Evolutionary conservation across 176 grass and related monocot genomes (phyloP).

Genomic region (Zea luxurians): DNA sequence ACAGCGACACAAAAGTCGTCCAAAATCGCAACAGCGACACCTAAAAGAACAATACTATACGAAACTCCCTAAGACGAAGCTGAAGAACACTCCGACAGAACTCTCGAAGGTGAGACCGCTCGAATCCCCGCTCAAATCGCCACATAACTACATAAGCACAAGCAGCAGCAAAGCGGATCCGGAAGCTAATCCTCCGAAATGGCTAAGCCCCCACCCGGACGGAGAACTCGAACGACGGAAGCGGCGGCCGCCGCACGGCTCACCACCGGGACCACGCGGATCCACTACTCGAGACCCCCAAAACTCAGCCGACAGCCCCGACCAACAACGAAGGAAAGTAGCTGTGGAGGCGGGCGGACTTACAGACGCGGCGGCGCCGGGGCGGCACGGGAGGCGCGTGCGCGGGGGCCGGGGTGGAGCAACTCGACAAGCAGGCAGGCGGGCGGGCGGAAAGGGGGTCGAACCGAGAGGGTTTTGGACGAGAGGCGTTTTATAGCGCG

Average conservation of each 20-base stretch:
- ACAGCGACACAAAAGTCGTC: not conserved
- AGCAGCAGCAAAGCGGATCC: not conserved
- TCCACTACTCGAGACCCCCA: not conserved
- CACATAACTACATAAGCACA: not conserved
- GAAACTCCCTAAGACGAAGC: not conserved
- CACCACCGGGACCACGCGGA: not conserved
- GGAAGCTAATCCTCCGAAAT: not conserved
- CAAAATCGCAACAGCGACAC: not conserved
- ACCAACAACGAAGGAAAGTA: not conserved
- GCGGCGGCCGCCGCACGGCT: not conserved
- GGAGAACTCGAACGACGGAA: not conserved
- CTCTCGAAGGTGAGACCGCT: not conserved
- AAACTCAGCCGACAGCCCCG: not conserved
- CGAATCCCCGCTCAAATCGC: conserved; percentile 10
- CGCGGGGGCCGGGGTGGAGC: conserved; percentile 12
- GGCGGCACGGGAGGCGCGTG: not conserved
- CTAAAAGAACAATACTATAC: not conserved
- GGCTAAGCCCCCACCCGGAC: not conserved
- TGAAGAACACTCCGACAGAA: not conserved
- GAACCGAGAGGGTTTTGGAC: not conserved
- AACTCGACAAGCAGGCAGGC: not conserved
- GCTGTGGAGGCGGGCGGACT: not conserved
- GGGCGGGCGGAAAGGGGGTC: not conserved
- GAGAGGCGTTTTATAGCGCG: conserved; percentile 26
- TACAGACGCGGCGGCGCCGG: conserved; percentile 23